A percentile compares a stretch with the other conserved stretches of the same genome.
phyloP scores from a whole-genome alignment of 352 stramenopile species.

The Pythium rishiriense region DNA sequence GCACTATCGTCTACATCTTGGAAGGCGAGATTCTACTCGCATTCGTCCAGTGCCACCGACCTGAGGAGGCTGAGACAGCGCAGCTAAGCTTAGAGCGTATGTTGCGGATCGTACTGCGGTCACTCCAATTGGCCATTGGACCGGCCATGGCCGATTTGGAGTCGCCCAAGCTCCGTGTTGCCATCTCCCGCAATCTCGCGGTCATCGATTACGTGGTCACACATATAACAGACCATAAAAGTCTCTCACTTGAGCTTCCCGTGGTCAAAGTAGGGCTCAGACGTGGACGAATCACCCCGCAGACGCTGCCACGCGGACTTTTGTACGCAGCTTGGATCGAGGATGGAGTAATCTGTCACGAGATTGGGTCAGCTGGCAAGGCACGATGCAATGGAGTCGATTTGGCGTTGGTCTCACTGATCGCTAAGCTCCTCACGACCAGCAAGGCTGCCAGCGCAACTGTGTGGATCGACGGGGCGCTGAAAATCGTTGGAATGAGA shows the following conservation, averaged over 20 bases:
- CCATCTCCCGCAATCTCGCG: slow-evolving; percentile 33
- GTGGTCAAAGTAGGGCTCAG: not conserved
- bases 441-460: not conserved
- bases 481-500: not conserved
- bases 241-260: slow-evolving; percentile 8
- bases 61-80: not conserved
- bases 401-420: not conserved
- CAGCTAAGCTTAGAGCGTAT: not conserved
- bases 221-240: slow-evolving; percentile 22
- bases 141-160: slow-evolving; percentile 23
- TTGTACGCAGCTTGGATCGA: slow-evolving; percentile 1
- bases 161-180: slow-evolving; percentile 37
- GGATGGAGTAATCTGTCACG: not conserved
- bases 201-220: slow-evolving; percentile 38
- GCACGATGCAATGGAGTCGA: not conserved
- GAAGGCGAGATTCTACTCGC: slow-evolving; percentile 36
- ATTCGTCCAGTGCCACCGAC: slow-evolving; percentile 29
- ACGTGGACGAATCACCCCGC: not conserved
- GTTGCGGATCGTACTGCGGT: slow-evolving; percentile 30
- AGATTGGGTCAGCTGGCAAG: not conserved
- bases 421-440: not conserved
- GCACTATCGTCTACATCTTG: slow-evolving; percentile 38
- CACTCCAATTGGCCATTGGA: slow-evolving; percentile 2
- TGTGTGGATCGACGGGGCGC: not conserved
- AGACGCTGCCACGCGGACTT: not conserved